These are phyloP conservation scores for bread wheat (Triticum aestivum) DNA, from an alignment of 176 grass and related monocot genomes.

Conservation along the genomic window IWGSC_CS_RefSeq_v2.1 NC_057804.1:398248107-398248606, in stretches of 20 bases:
- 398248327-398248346: constrained; percentile 22
- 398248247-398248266: constrained; percentile 5
- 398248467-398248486: not conserved
- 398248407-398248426: not conserved
- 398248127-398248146: constrained; percentile 3
- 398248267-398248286: constrained; percentile 39
- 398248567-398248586: no score
- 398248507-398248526: not conserved
- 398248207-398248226: constrained; percentile 22
- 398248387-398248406: not conserved
- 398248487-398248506: not conserved
- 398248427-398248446: not conserved
- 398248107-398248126: not conserved
- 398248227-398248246: not conserved
- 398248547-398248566: not conserved
- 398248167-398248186: constrained; percentile 44
- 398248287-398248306: constrained; percentile 7
- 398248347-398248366: not conserved
- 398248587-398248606: not conserved
- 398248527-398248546: constrained; percentile 25
- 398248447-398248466: constrained; percentile 31
- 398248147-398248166: constrained; percentile 26
- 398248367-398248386: not conserved
- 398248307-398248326: constrained; percentile 42
- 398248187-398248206: constrained; percentile 66